These are phyloP conservation scores for Starmerella sp. DNA, from an alignment of 805 yeast genomes.

Conservation along the genomic window DNA sequence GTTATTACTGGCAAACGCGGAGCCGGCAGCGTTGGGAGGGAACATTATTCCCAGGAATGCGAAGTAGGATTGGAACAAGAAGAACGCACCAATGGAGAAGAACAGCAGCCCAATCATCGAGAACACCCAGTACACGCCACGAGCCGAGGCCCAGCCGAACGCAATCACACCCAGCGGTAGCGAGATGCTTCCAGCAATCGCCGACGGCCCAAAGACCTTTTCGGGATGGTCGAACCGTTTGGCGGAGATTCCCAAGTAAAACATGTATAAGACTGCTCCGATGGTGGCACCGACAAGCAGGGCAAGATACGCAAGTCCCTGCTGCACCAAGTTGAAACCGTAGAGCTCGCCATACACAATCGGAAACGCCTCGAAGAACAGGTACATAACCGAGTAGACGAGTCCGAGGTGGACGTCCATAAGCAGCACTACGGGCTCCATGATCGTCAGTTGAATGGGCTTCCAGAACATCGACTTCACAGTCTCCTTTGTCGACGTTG, in stretches of 20 bases:
- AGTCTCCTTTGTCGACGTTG: neutral
- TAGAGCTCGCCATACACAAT: conserved; percentile 39
- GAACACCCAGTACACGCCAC: conserved; percentile 44
- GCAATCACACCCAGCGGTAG: conserved; percentile 41
- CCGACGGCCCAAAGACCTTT: conserved; percentile 19
- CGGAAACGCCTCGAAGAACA: conserved; percentile 55
- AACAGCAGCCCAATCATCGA: conserved; percentile 37
- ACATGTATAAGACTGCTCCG: conserved; percentile 26
- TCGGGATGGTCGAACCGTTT: conserved; percentile 7
- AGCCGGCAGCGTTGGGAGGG: conserved; percentile 38
- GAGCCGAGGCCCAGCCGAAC: conserved; percentile 47
- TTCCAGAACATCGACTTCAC: conserved; percentile 20
- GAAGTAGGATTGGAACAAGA: conserved; percentile 42
- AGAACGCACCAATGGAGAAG: conserved; percentile 33
- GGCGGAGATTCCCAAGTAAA: conserved; percentile 3
- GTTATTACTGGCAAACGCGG: conserved; percentile 49
- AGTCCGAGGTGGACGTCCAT: conserved; percentile 43
- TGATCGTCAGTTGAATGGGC: conserved; percentile 38
- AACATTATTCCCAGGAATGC: conserved; percentile 41
- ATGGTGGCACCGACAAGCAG: conserved; percentile 37
- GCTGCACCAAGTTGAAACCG: conserved; percentile 38
- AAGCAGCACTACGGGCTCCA: conserved; percentile 48
- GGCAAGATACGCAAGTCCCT: conserved; percentile 40
- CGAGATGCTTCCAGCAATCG: conserved; percentile 34
- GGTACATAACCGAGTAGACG: conserved; percentile 42